Conservation (phyloP, 306 rosid genomes). For the Biancaea sappan region DNA sequence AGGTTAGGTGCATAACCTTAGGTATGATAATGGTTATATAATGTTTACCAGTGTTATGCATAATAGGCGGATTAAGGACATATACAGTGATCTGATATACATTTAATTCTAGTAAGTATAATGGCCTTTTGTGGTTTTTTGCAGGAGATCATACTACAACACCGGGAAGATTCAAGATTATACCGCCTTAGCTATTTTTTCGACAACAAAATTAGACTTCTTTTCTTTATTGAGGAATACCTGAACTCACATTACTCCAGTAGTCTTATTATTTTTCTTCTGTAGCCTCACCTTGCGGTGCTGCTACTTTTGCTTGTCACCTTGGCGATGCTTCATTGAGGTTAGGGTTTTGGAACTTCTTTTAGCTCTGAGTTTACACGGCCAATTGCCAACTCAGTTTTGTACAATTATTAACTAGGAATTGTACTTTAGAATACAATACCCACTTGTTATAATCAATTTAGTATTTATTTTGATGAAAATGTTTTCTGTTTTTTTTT, state of each 20-base stretch:
- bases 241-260: neutral
- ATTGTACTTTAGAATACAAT: neutral
- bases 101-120: constrained; percentile 1
- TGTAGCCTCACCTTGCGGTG: constrained; percentile 1
- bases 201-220: neutral
- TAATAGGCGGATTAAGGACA: neutral
- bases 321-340: neutral
- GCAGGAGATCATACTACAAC: constrained; percentile 11
- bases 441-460: no score
- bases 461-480: no score
- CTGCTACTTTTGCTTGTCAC: no score
- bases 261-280: neutral
- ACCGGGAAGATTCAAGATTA: neutral
- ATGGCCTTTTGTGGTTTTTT: constrained; percentile 17
- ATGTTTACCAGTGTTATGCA: no score
- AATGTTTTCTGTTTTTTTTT: no score
- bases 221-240: neutral
- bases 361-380: neutral
- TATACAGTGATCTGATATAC: neutral
- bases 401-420: neutral
- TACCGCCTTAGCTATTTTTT: constrained; percentile 6
- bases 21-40: no score
- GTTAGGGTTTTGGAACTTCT: neutral
- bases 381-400: neutral
- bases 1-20: constrained; percentile 3